A percentile compares a stretch with the other conserved stretches of the same genome.
Evolutionary conservation across 768 basidiomycete genomes (phyloP).

Genomic region (Gloeostereum incarnatum): DNA sequence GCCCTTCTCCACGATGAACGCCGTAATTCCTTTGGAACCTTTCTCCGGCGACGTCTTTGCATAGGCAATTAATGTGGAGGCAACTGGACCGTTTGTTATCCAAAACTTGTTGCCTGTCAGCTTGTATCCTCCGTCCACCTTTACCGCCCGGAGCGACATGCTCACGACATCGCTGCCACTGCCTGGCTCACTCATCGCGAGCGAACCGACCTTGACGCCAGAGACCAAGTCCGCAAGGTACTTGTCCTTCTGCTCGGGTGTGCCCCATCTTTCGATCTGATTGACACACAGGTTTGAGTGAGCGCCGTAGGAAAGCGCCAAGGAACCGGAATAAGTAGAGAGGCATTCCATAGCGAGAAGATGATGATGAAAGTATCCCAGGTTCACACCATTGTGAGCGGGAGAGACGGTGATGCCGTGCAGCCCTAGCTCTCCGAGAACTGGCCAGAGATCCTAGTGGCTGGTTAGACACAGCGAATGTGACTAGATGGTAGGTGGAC

Average conservation of each 20-base stretch:
- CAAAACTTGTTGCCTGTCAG: conserved; percentile 93
- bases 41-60: conserved; percentile 77
- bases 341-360: conserved; percentile 93
- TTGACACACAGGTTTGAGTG: conserved; percentile 88
- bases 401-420: conserved; percentile 79
- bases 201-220: conserved; percentile 77
- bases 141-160: conserved; percentile 80
- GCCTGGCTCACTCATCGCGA: conserved; percentile 93
- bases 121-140: conserved; percentile 64
- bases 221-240: conserved; percentile 76
- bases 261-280: conserved; percentile 81
- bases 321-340: conserved; percentile 83
- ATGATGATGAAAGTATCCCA: conserved; percentile 84
- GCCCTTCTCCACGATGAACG: conserved; percentile 81
- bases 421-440: conserved; percentile 87
- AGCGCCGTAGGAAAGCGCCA: conserved; percentile 87
- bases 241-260: conserved; percentile 71
- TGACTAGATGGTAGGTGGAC: too few species aligned
- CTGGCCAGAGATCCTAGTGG: conserved; percentile 73
- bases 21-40: conserved; percentile 83
- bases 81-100: conserved; percentile 93
- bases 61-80: conserved; percentile 88
- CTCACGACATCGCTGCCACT: conserved; percentile 94
- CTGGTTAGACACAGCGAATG: conserved; percentile 4
- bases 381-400: conserved; percentile 62